Evolutionary conservation across 2,329 filamentous ascomycete genomes (phyloP).

Genomic region (Alternaria longipes): DNA sequence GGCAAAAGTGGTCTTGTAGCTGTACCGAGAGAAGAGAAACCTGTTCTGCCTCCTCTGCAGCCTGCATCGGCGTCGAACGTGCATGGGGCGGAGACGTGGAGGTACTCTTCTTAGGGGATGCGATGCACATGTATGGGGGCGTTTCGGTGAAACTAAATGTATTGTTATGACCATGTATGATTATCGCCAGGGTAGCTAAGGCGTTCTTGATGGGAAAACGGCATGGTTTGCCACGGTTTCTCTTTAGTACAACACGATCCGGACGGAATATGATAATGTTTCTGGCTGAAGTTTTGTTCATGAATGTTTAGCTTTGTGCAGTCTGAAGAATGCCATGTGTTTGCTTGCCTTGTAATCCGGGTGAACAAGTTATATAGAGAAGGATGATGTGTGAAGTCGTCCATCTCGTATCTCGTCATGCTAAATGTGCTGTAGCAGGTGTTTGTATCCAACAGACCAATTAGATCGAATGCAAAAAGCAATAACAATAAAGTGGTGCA

Average conservation of each 20-base stretch:
- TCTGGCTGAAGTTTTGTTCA: background rate
- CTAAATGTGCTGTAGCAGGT: background rate
- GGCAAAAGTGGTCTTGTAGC: conserved; percentile 27
- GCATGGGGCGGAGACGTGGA: conserved; percentile 47
- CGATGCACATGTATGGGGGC: background rate
- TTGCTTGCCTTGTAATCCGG: background rate
- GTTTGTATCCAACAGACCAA: no score
- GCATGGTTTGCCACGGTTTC: background rate
- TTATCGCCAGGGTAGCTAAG: background rate
- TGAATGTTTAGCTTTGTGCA: background rate
- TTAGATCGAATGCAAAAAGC: no score
- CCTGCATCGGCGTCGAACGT: conserved; percentile 13
- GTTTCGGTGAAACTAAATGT: conserved; percentile 7
- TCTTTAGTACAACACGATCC: background rate
- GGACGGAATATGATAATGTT: background rate
- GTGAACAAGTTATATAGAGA: background rate
- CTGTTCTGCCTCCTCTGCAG: conserved; percentile 15
- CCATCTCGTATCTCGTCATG: background rate
- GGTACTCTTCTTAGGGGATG: conserved; percentile 26
- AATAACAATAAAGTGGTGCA: no score
- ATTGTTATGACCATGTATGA: conserved; percentile 16
- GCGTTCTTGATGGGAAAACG: background rate
- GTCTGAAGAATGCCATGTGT: background rate
- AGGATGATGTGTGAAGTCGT: background rate
- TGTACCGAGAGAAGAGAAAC: conserved; percentile 16